A percentile compares a stretch with the other conserved stretches of the same genome.
phyloP scores from a whole-genome alignment of 2,329 filamentous ascomycete species.

The Penicillium sp. region DNA sequence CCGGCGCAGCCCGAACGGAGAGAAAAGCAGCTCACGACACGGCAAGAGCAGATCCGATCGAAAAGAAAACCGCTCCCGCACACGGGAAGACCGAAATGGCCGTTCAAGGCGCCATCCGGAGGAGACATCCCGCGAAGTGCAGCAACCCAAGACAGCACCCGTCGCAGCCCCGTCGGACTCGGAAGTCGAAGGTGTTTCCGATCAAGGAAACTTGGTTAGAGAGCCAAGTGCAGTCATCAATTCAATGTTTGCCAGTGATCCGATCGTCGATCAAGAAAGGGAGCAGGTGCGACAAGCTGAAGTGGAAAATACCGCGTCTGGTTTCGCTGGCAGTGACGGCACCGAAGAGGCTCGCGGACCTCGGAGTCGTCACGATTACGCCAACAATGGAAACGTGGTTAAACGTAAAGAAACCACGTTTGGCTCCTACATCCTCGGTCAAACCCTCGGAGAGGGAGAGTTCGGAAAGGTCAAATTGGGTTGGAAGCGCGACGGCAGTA shows the following conservation, averaged over 20 bases:
- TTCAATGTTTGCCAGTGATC: slow-evolving; percentile 73
- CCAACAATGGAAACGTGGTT: slow-evolving; percentile 51
- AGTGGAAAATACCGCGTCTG: slow-evolving; percentile 32
- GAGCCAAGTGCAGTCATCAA: slow-evolving; percentile 80
- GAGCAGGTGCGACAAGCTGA: slow-evolving; percentile 70
- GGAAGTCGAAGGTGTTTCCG: slow-evolving; percentile 57
- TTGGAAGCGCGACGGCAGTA: slow-evolving; percentile 93
- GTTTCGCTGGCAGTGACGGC: slow-evolving; percentile 48
- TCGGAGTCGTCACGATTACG: slow-evolving; percentile 60
- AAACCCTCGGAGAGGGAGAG: slow-evolving; percentile 95
- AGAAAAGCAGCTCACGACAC: slow-evolving; percentile 43
- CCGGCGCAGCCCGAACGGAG: slow-evolving; percentile 41
- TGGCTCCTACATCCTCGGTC: slow-evolving; percentile 91
- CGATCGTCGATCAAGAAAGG: slow-evolving; percentile 70
- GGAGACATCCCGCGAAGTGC: slow-evolving; percentile 44
- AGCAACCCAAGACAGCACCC: slow-evolving; percentile 28
- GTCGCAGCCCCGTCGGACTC: slow-evolving; percentile 35
- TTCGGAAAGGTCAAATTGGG: slow-evolving; percentile 99
- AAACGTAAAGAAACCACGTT: slow-evolving; percentile 87
- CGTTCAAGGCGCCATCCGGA: slow-evolving; percentile 44
- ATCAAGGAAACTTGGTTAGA: slow-evolving; percentile 63
- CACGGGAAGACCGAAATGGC: slow-evolving; percentile 43
- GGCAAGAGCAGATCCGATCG: slow-evolving; percentile 41
- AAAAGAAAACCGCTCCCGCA: slow-evolving; percentile 39
- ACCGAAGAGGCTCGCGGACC: slow-evolving; percentile 41